Conservation (phyloP, 106 monocot genomes). For the Chionographis japonica region DNA sequence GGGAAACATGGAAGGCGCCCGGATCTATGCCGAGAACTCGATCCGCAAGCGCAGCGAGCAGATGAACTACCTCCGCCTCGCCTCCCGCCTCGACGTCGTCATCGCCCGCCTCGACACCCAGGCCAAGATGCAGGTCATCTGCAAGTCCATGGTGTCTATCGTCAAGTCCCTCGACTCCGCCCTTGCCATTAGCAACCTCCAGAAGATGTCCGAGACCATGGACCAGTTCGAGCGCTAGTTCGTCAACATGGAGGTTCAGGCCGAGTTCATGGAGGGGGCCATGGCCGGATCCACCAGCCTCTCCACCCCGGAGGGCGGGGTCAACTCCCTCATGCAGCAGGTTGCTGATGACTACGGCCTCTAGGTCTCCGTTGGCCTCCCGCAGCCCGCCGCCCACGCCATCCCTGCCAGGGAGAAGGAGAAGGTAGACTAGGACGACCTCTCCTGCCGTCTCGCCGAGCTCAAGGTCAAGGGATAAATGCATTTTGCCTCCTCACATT, state of each 20-base stretch:
- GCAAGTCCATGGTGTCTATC: slow-evolving; percentile 22
- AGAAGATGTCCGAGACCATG: slow-evolving; percentile 35
- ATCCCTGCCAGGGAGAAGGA: slow-evolving; percentile 13
- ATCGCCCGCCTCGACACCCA: slow-evolving; percentile 30
- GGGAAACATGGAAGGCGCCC: too few species aligned
- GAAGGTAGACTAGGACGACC: slow-evolving; percentile 18
- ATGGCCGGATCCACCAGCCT: slow-evolving; percentile 28
- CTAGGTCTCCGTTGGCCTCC: slow-evolving; percentile 21
- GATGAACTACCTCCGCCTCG: slow-evolving; percentile 35
- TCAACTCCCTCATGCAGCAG: slow-evolving; percentile 33
- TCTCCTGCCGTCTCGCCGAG: slow-evolving; percentile 19
- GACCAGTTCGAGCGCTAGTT: slow-evolving; percentile 38
- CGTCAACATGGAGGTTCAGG: slow-evolving; percentile 41
- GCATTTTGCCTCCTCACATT: too few species aligned
- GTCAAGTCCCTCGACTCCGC: slow-evolving; percentile 26
- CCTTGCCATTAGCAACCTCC: slow-evolving; percentile 23
- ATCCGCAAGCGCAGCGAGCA: slow-evolving; percentile 31
- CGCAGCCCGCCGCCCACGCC: slow-evolving; percentile 18
- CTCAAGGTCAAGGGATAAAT: slow-evolving; percentile 16
- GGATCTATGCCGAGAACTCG: slow-evolving; percentile 23
- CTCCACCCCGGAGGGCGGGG: too few species aligned
- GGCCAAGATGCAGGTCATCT: slow-evolving; percentile 32
- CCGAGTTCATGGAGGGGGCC: slow-evolving; percentile 28
- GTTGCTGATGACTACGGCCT: slow-evolving; percentile 29
- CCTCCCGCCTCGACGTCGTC: slow-evolving; percentile 33